A percentile compares a stretch with the other conserved stretches of the same genome.
Conservation (phyloP, 495 filamentous ascomycete genomes). For the Sordaria brevicollis region DNA sequence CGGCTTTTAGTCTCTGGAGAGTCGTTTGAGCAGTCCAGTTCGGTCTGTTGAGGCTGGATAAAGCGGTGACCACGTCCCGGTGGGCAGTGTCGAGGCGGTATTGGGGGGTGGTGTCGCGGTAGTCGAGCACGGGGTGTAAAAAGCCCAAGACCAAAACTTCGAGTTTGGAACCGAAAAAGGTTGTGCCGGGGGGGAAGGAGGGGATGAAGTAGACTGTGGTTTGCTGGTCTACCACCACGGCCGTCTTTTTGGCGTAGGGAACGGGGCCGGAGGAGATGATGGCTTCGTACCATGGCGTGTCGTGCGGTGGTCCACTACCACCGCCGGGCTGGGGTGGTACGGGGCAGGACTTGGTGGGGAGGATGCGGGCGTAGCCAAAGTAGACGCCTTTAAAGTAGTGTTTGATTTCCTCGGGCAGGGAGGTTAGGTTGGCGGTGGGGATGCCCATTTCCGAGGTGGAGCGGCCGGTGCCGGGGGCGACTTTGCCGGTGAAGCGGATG, state of each 20-base stretch:
- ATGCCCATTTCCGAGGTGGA: constrained; percentile 18
- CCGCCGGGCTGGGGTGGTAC: too few species aligned
- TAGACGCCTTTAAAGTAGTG: constrained; percentile 48
- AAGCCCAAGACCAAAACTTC: constrained; percentile 48
- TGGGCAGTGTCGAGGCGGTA: constrained; percentile 31
- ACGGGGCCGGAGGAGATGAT: constrained; percentile 41
- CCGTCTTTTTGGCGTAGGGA: constrained; percentile 24
- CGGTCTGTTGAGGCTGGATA: constrained; percentile 42
- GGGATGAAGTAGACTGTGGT: constrained; percentile 35
- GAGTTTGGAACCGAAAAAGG: constrained; percentile 28
- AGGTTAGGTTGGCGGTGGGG: constrained; percentile 37
- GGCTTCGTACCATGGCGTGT: constrained; percentile 47
- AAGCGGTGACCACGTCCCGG: constrained; percentile 39
- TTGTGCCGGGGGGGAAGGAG: constrained; percentile 30
- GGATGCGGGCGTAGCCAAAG: constrained; percentile 49
- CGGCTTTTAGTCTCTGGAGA: constrained; percentile 15
- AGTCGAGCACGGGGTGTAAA: constrained; percentile 26
- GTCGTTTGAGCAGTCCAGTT: constrained; percentile 40
- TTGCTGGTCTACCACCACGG: constrained; percentile 27
- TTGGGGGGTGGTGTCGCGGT: constrained; percentile 22
- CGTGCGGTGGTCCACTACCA: too few species aligned
- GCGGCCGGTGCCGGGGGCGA: constrained; percentile 24
- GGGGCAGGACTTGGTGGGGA: constrained; percentile 7
- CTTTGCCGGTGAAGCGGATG: constrained; percentile 39
- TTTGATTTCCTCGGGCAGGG: constrained; percentile 30